phyloP scores from a whole-genome alignment of 768 basidiomycete genomes.

The Cystobasidium tubakii region DNA sequence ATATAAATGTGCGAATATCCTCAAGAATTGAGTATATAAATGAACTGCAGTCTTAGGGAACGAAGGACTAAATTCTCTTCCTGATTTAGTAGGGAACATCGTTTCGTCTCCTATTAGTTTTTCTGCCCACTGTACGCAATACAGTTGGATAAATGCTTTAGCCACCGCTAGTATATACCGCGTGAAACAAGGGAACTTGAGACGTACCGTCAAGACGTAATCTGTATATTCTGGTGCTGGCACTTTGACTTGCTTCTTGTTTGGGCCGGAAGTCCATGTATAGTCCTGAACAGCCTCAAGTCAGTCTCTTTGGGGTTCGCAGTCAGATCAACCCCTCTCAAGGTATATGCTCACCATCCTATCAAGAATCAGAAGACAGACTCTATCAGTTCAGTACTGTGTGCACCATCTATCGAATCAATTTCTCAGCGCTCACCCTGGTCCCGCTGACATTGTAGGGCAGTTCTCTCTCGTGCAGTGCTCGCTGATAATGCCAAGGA shows the following conservation, averaged over 20 bases:
- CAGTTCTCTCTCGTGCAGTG: slow-evolving; percentile 84
- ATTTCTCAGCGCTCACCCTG: slow-evolving; percentile 58
- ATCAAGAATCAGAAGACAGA: neutral
- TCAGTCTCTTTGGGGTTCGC: too few relatives aligned
- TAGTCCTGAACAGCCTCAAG: slow-evolving; percentile 65
- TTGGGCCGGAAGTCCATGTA: slow-evolving; percentile 79
- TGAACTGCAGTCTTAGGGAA: slow-evolving; percentile 86
- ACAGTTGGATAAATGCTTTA: too few relatives aligned
- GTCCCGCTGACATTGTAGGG: slow-evolving; percentile 84
- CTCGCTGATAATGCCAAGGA: slow-evolving; percentile 89
- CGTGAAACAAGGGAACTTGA: too few relatives aligned
- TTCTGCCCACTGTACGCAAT: slow-evolving; percentile 61
- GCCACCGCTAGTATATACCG: too few relatives aligned
- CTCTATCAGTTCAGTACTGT: neutral
- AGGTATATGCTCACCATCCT: neutral
- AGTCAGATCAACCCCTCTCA: neutral
- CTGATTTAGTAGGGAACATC: slow-evolving; percentile 91
- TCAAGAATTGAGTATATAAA: slow-evolving; percentile 91
- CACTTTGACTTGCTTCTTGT: slow-evolving; percentile 75
- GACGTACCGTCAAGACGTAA: slow-evolving; percentile 73
- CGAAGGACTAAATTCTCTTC: slow-evolving; percentile 74
- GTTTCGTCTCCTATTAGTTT: slow-evolving; percentile 89
- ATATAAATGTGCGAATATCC: slow-evolving; percentile 95
- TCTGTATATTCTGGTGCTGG: slow-evolving; percentile 95
- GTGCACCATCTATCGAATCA: neutral